These are phyloP conservation scores for Xylaria telfairii DNA, from an alignment of 495 filamentous ascomycete genomes.

Conservation along the genomic window DNA sequence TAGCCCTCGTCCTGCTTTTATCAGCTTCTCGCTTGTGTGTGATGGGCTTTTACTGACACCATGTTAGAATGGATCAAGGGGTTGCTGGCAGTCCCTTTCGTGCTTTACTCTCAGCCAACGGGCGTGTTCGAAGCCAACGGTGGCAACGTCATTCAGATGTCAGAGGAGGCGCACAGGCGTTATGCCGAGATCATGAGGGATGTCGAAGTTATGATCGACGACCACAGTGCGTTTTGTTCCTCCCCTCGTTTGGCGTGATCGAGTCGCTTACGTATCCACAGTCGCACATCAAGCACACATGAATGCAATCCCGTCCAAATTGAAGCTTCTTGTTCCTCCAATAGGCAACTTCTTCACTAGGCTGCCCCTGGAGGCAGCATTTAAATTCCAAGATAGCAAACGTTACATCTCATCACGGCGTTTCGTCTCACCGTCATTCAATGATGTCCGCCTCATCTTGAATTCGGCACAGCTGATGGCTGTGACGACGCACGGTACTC, in stretches of 20 bases:
- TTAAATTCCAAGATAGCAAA: constrained; percentile 83
- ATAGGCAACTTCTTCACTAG: constrained; percentile 93
- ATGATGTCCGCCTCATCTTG: constrained; percentile 89
- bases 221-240: constrained; percentile 72
- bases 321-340: constrained; percentile 88
- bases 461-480: constrained; percentile 95
- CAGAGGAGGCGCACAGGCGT: constrained; percentile 72
- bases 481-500: constrained; percentile 68
- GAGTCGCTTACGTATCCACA: constrained; percentile 36
- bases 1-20: constrained; percentile 24
- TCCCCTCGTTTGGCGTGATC: background rate
- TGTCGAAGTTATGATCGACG: constrained; percentile 87
- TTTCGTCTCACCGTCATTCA: constrained; percentile 97
- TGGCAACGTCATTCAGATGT: constrained; percentile 65
- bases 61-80: constrained; percentile 72
- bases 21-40: constrained; percentile 17
- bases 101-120: constrained; percentile 93
- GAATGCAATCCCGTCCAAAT: constrained; percentile 76
- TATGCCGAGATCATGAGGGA: constrained; percentile 96
- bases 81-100: constrained; percentile 93
- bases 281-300: constrained; percentile 72
- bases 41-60: constrained; percentile 15
- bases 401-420: constrained; percentile 88
- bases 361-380: constrained; percentile 83
- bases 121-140: constrained; percentile 71